A percentile compares a stretch with the other conserved stretches of the same genome.
Conservation (phyloP, 768 basidiomycete genomes). For the Tylopilus sp. region DNA sequence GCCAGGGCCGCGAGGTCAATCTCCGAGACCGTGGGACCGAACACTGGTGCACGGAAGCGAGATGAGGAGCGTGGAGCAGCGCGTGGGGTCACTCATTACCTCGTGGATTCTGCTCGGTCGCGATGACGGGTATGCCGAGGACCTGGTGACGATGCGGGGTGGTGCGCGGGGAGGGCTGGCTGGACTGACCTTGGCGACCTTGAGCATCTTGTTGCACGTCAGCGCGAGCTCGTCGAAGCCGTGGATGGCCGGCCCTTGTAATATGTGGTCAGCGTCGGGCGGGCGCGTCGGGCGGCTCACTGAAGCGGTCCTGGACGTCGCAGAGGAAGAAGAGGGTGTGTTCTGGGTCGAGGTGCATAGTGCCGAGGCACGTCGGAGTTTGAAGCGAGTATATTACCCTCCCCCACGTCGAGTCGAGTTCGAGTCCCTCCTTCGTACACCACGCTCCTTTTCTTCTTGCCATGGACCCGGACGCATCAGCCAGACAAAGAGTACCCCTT, state of each 20-base stretch:
- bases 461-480: conserved; percentile 40
- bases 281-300: conserved; percentile 36
- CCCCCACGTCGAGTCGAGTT: too few species aligned
- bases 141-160: conserved; percentile 29
- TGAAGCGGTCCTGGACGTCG: conserved; percentile 76
- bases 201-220: conserved; percentile 75
- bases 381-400: conserved; percentile 22
- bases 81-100: conserved; percentile 38
- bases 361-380: conserved; percentile 26
- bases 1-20: conserved; percentile 55
- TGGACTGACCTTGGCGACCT: conserved; percentile 57
- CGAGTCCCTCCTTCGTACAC: not conserved
- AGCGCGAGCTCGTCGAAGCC: conserved; percentile 67
- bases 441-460: conserved; percentile 22
- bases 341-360: conserved; percentile 34
- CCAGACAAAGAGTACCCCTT: conserved; percentile 40
- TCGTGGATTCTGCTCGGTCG: conserved; percentile 81
- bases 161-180: not conserved
- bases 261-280: conserved; percentile 9
- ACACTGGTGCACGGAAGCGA: conserved; percentile 47
- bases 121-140: conserved; percentile 67
- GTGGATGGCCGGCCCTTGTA: conserved; percentile 51
- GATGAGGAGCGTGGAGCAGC: conserved; percentile 3
- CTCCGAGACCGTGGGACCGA: conserved; percentile 66
- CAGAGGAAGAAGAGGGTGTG: conserved; percentile 70